Evolutionary conservation across 2,329 filamentous ascomycete species (phyloP), one percentile per base, ranked within the genome.

Genomic region (Trichoderma pleuroti): DNA sequence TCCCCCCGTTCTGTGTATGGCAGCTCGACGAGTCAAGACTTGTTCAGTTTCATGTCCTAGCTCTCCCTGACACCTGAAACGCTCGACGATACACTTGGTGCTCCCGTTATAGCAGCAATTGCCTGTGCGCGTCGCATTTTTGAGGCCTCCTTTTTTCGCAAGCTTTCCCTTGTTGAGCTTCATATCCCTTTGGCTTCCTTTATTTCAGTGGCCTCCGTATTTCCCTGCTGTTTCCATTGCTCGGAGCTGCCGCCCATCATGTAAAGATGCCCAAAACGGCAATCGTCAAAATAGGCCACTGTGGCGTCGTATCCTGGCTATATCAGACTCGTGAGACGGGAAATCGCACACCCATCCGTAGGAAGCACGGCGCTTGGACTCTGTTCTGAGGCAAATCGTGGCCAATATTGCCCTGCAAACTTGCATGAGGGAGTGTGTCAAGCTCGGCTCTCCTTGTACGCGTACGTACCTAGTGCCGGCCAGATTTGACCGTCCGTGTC

Each of bases 71-170:
- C 54, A 30, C 56, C 66, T 68, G 66, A 68, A 68, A 68, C 66
- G 24, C 66, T 61, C 56, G 66, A 68, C 66, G 66, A 68, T 16
- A 60, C 66, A 61, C 28, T 49, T 57, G 26, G 24, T 26, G 66
- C 42, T 49, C n/a, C 42, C n/a, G 10, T 21, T 21, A 21, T 49
- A 49, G 42, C 42, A 52, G 61, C 54, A 39, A 68, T n/a, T 46
- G 64, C 24, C 52, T 59, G 64, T 42, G 26, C 28, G 28, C 66
- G 56, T 52, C 49, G 56, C 54, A 36, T 52, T 52, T 52, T 46
- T 21, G 39, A 68, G 28, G 39, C 66, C 66, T 68, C 66, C 66
- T 68, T 61, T 68, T 61, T 57, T 68, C 66, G 66, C 39, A 68
- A 42, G 56, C 59, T n/a, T 52, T 68, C 21, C 56, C 56, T 46